A percentile compares a stretch with the other conserved stretches of the same genome.
Evolutionary conservation across 768 basidiomycete genomes (phyloP).

Genomic region (Leucogyrophana mollusca): DNA sequence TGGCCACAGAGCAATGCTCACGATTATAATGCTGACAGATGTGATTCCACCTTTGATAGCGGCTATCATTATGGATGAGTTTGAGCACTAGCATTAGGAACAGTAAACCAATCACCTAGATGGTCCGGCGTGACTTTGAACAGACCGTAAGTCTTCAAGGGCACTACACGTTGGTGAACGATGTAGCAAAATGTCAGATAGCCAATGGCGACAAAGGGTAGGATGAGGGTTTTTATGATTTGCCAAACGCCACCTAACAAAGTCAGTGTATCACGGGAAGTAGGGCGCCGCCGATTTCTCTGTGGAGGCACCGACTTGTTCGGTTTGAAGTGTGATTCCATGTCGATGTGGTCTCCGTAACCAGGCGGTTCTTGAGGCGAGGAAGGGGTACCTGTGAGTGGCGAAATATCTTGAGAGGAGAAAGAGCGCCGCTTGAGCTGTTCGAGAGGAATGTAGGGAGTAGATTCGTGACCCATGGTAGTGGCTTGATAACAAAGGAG

Average conservation of each 20-base stretch:
- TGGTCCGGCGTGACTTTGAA: conserved; percentile 17
- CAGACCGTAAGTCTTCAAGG: conserved; percentile 23
- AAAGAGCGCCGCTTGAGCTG: no score
- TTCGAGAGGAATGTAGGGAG: no score
- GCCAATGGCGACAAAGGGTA: conserved; percentile 24
- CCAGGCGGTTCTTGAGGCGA: no score
- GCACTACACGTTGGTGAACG: conserved; percentile 19
- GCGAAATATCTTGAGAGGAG: no score
- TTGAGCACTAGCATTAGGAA: background rate
- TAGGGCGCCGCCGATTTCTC: background rate
- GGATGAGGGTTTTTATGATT: conserved; percentile 14
- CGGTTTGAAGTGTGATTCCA: no score
- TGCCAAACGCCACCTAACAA: conserved; percentile 11
- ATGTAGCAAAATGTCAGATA: conserved; percentile 28
- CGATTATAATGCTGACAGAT: conserved; percentile 24
- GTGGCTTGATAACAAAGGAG: no score
- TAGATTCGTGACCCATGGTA: no score
- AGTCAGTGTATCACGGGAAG: background rate
- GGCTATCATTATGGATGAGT: conserved; percentile 11
- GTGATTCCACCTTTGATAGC: conserved; percentile 27
- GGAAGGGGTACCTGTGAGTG: no score
- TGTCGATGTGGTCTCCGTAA: no score
- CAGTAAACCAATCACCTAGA: conserved; percentile 6
- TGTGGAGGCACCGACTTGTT: conserved; percentile 1
- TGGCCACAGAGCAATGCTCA: conserved; percentile 26